Percentiles rank a stretch among this genome's conserved stretches.
Conservation (phyloP, 768 basidiomycete genomes). For the Boletus rubescentipes region DNA sequence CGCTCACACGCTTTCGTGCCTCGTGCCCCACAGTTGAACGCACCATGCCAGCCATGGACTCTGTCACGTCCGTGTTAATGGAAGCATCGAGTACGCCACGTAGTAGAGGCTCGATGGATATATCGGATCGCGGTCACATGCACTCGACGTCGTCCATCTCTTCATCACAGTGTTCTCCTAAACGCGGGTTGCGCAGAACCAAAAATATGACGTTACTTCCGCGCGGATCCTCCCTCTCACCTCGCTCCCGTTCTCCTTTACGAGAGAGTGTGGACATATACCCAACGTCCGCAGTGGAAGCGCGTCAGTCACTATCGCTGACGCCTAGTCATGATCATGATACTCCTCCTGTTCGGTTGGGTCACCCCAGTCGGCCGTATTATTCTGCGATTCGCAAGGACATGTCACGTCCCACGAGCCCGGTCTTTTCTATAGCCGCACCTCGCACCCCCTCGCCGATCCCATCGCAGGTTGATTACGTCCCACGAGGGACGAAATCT, state of each 20-base stretch:
- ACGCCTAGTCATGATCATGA: conserved; percentile 23
- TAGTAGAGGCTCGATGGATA: conserved; percentile 20
- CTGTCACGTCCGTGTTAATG: conserved; percentile 22
- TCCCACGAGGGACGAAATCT: conserved; percentile 33
- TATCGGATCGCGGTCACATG: conserved; percentile 13
- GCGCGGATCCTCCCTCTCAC: conserved; percentile 25
- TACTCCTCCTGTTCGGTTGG: conserved; percentile 38
- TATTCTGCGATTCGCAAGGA: conserved; percentile 54
- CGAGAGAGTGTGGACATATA: conserved; percentile 20
- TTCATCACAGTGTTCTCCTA: conserved; percentile 29
- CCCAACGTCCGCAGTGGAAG: conserved; percentile 18
- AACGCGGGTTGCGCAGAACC: conserved; percentile 40
- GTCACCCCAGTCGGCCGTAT: conserved; percentile 53
- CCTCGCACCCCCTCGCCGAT: conserved; percentile 30
- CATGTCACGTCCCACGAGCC: conserved; percentile 42
- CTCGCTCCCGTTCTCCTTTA: conserved; percentile 23
- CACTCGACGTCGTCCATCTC: conserved; percentile 23
- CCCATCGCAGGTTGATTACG: conserved; percentile 22
- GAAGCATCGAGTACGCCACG: conserved; percentile 20
- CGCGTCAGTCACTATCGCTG: conserved; percentile 22
- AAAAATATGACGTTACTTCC: conserved; percentile 36
- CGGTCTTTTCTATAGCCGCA: conserved; percentile 26
- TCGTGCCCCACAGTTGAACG: conserved; percentile 12
- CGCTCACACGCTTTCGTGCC: conserved; percentile 10
- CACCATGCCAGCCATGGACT: conserved; percentile 17